phyloP scores from a whole-genome alignment of 176 grass and related monocot species.

The Musa acuminata region DNA sequence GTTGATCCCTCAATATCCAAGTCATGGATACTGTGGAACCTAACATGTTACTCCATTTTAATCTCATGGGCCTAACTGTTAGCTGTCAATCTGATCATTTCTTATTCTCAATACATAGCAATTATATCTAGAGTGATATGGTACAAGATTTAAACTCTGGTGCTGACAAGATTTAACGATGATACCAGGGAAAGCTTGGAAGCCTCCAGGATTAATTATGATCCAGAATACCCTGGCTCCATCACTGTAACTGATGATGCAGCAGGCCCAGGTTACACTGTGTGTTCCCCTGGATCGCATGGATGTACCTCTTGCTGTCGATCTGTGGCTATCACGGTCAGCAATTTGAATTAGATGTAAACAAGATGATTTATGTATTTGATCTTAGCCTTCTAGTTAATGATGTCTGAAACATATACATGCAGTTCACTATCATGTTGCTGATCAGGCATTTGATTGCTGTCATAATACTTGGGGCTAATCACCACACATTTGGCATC shows the following conservation, averaged over 20 bases:
- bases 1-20: too few species aligned
- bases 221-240: conserved; percentile 7
- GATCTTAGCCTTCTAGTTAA: too few species aligned
- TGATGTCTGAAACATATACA: not conserved
- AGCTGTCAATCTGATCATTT: too few species aligned
- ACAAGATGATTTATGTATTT: too few species aligned
- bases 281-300: conserved; percentile 20
- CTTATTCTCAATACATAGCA: too few species aligned
- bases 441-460: conserved; percentile 49
- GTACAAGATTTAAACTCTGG: too few species aligned
- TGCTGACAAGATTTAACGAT: too few species aligned
- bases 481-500: conserved; percentile 37
- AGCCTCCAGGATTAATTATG: conserved; percentile 29
- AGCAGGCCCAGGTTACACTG: conserved; percentile 11
- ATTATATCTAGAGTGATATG: too few species aligned
- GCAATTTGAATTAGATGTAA: not conserved
- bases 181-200: conserved; percentile 32
- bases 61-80: too few species aligned
- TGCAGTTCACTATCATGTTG: conserved; percentile 48
- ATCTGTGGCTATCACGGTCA: conserved; percentile 40
- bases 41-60: too few species aligned
- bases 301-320: conserved; percentile 36
- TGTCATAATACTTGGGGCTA: conserved; percentile 38
- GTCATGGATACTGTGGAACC: too few species aligned
- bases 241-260: not conserved